Evolutionary conservation across 2,329 filamentous ascomycete genomes (phyloP).

Genomic region (Tolypocladium endophyticum): DNA sequence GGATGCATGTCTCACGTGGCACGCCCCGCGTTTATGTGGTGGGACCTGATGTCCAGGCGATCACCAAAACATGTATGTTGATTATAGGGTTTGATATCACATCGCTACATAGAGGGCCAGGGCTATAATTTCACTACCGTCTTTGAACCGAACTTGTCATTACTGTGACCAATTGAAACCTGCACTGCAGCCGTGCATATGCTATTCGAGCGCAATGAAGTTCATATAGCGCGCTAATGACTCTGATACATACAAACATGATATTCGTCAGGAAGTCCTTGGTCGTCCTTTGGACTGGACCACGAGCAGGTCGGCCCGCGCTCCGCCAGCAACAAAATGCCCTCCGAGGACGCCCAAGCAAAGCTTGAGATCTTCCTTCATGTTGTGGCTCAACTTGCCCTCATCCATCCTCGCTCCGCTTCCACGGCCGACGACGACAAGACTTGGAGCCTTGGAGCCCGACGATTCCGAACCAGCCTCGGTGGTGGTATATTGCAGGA

Average conservation of each 20-base stretch:
- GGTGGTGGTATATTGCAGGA: constrained; percentile 9
- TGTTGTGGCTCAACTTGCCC: constrained; percentile 9
- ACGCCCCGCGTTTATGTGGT: background rate
- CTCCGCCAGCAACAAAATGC: constrained; percentile 11
- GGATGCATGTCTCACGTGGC: background rate
- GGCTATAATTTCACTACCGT: background rate
- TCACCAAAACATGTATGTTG: background rate
- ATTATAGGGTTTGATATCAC: background rate
- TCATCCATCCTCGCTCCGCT: constrained; percentile 8
- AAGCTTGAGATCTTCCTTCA: constrained; percentile 8
- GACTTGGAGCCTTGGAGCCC: constrained; percentile 4
- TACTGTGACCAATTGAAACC: background rate
- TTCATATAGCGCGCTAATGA: background rate
- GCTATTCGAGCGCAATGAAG: background rate
- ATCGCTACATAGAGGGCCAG: background rate
- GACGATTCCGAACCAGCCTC: constrained; percentile 3
- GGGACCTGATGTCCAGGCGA: background rate
- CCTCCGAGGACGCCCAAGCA: constrained; percentile 13
- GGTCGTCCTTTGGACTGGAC: constrained; percentile 17
- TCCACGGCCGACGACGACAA: constrained; percentile 13
- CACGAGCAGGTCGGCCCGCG: constrained; percentile 14
- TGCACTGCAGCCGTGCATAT: background rate
- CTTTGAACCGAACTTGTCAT: background rate
- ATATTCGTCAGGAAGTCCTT: background rate
- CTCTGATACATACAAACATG: background rate